Percentiles rank a stretch among this genome's conserved stretches.
These are phyloP conservation scores for Porphyrellus cyaneotinctus DNA, from an alignment of 768 basidiomycete species.

Conservation along the genomic window DNA sequence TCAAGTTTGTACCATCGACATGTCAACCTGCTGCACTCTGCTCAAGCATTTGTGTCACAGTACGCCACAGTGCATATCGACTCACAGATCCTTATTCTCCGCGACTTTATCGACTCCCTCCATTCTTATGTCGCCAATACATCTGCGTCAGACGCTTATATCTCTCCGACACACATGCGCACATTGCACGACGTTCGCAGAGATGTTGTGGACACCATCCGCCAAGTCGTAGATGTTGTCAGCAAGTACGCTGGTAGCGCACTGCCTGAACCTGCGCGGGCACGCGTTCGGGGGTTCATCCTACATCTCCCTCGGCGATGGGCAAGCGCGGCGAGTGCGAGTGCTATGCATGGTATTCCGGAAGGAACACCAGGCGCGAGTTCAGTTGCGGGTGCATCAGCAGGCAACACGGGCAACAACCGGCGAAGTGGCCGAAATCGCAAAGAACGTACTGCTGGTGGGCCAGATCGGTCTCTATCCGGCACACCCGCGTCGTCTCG, in stretches of 20 bases:
- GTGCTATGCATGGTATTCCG: conserved; percentile 16
- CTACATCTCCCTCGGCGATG: conserved; percentile 78
- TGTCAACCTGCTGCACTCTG: neutral
- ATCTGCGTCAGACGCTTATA: conserved; percentile 27
- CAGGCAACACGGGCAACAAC: conserved; percentile 17
- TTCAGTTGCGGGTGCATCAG: conserved; percentile 34
- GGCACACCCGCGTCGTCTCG: conserved; percentile 35
- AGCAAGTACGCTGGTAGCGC: conserved; percentile 82
- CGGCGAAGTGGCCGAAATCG: conserved; percentile 19
- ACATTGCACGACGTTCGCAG: conserved; percentile 71
- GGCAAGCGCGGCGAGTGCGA: conserved; percentile 44
- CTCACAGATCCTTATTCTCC: conserved; percentile 77
- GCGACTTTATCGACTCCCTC: conserved; percentile 75
- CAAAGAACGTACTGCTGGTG: conserved; percentile 39
- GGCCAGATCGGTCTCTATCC: conserved; percentile 29
- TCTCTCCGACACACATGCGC: conserved; percentile 50
- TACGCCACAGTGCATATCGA: conserved; percentile 87
- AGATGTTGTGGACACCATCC: conserved; percentile 85
- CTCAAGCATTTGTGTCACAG: conserved; percentile 35
- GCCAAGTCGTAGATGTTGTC: conserved; percentile 85
- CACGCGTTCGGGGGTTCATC: conserved; percentile 71
- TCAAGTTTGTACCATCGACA: conserved; percentile 47
- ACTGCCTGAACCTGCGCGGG: conserved; percentile 78
- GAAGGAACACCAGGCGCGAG: conserved; percentile 32
- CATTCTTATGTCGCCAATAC: conserved; percentile 36